phyloP scores from a whole-genome alignment of 768 basidiomycete species.

The Boletus pseudopeckii region DNA sequence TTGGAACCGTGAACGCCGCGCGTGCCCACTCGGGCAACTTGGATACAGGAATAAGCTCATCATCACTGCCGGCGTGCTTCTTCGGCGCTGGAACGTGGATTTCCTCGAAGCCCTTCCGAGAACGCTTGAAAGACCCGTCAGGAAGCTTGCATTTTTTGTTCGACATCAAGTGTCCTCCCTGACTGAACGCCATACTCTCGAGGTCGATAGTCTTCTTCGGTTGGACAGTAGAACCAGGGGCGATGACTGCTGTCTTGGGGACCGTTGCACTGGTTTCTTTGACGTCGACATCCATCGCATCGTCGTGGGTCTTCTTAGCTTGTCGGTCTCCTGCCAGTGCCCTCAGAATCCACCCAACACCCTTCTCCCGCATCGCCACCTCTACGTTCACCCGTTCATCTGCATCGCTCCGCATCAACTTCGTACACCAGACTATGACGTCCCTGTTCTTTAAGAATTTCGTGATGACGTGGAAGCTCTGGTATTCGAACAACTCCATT shows the following conservation, averaged over 20 bases:
- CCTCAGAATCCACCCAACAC: conserved; percentile 91
- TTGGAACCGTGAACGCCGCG: conserved; percentile 77
- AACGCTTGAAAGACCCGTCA: conserved; percentile 95
- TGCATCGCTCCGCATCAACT: conserved; percentile 83
- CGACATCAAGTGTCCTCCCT: conserved; percentile 96
- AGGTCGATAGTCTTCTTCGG: conserved; percentile 86
- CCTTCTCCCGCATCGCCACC: conserved; percentile 97
- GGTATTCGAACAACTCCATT: conserved; percentile 95
- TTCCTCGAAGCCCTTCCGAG: conserved; percentile 96
- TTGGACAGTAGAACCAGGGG: conserved; percentile 82
- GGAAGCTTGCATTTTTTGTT: conserved; percentile 99
- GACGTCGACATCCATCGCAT: conserved; percentile 81
- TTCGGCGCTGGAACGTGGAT: conserved; percentile 96
- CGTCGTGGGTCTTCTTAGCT: conserved; percentile 44
- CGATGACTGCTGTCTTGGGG: conserved; percentile 82
- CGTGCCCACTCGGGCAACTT: conserved; percentile 83
- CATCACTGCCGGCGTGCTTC: conserved; percentile 57
- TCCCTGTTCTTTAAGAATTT: conserved; percentile 95
- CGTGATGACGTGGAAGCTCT: conserved; percentile 85
- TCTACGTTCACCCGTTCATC: conserved; percentile 91
- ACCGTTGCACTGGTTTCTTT: conserved; percentile 43
- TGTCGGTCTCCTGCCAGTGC: conserved; percentile 83
- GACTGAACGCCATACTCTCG: conserved; percentile 92
- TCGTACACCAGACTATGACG: conserved; percentile 96
- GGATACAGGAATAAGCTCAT: conserved; percentile 69